Conservation (phyloP, 208 protist species). For the Leishmania turanica region DNA sequence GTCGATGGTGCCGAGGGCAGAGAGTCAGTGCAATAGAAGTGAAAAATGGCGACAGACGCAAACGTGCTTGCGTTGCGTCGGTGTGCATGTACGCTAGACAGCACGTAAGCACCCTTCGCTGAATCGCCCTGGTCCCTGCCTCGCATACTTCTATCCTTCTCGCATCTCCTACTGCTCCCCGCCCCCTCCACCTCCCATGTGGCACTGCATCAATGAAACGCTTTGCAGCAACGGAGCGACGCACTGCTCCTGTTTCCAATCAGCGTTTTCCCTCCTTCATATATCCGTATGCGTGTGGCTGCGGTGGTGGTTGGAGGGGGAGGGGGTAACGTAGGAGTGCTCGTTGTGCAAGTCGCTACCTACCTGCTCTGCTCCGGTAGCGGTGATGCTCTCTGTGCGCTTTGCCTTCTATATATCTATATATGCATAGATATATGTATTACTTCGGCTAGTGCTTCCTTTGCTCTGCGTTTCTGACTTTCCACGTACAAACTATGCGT, state of each 20-base stretch:
- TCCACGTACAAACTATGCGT: not conserved
- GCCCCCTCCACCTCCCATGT: not conserved
- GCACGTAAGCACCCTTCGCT: not conserved
- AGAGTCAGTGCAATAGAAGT: not conserved
- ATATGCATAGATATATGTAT: not conserved
- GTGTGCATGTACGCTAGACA: not conserved
- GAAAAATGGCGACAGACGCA: too few relatives aligned
- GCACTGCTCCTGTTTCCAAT: not conserved
- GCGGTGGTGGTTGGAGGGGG: not conserved
- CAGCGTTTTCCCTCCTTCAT: not conserved
- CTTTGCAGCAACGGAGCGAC: not conserved
- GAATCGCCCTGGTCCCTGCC: not conserved
- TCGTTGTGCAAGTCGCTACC: not conserved
- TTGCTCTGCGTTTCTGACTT: not conserved
- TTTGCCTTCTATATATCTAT: not conserved
- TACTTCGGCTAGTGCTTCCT: not conserved
- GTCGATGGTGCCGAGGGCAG: not conserved
- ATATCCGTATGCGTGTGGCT: not conserved
- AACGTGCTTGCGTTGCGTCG: not conserved
- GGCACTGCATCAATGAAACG: not conserved
- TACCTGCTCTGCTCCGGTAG: not conserved
- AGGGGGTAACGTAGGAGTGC: not conserved
- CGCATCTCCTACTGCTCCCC: not conserved
- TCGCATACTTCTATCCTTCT: not conserved
- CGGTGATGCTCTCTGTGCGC: not conserved